Conservation (phyloP, 805 yeast genomes). For the Cyberlindnera euphorbiae region DNA sequence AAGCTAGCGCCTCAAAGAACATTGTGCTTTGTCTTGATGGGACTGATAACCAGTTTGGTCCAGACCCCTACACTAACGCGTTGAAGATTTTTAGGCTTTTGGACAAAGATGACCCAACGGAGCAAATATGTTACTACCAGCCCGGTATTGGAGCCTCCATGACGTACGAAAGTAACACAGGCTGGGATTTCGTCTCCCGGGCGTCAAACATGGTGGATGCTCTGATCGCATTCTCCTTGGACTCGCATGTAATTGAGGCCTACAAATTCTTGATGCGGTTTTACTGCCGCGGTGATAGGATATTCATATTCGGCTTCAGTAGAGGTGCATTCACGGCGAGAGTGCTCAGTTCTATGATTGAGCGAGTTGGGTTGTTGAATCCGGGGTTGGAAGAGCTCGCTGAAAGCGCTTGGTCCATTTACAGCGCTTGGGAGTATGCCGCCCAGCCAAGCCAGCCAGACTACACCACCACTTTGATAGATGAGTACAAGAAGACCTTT, state of each 20-base stretch:
- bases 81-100: constrained; percentile 48
- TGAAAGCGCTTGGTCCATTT: constrained; percentile 58
- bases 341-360: constrained; percentile 61
- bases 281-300: constrained; percentile 45
- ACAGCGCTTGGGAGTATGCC: constrained; percentile 53
- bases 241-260: constrained; percentile 53
- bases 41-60: constrained; percentile 54
- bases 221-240: constrained; percentile 49
- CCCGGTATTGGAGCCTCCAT: constrained; percentile 62
- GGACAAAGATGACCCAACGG: constrained; percentile 35
- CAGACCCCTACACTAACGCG: constrained; percentile 49
- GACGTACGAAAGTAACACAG: constrained; percentile 31
- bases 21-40: constrained; percentile 61
- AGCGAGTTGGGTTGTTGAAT: constrained; percentile 54
- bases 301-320: constrained; percentile 55
- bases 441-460: constrained; percentile 50
- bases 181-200: constrained; percentile 15
- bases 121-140: constrained; percentile 58
- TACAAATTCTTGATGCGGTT: constrained; percentile 46
- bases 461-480: constrained; percentile 40
- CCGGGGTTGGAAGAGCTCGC: constrained; percentile 53
- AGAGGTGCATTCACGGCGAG: constrained; percentile 67
- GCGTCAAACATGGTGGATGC: constrained; percentile 35
- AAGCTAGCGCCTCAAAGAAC: constrained; percentile 29
- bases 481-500: constrained; percentile 52